These are phyloP conservation scores for Xylaria sp. DNA, from an alignment of 2,329 filamentous ascomycete species.

Conservation along the genomic window DNA sequence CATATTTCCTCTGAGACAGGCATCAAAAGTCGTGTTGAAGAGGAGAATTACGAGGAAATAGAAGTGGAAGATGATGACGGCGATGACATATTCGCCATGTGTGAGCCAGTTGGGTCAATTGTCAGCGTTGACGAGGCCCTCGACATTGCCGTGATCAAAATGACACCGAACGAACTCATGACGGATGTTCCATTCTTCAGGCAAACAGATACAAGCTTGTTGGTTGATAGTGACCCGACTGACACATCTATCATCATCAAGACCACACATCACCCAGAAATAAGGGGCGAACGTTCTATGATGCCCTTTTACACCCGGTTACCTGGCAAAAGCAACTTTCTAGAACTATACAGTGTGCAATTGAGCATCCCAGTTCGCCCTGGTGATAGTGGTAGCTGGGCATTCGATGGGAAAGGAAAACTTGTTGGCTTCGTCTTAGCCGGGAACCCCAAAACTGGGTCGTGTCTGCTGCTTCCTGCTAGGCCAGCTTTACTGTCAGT, in stretches of 20 bases:
- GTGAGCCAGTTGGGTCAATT: conserved; percentile 24
- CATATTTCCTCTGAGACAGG: conserved; percentile 20
- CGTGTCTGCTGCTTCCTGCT: conserved; percentile 30
- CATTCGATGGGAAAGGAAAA: conserved; percentile 10
- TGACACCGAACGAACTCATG: neutral
- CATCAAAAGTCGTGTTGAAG: conserved; percentile 11
- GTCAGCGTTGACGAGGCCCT: conserved; percentile 23
- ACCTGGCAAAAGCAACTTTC: conserved; percentile 23
- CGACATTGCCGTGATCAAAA: conserved; percentile 31
- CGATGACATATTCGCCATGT: neutral
- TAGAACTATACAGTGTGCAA: conserved; percentile 24
- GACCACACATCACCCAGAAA: conserved; percentile 24
- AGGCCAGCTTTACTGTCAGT: neutral
- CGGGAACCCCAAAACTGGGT: conserved; percentile 23
- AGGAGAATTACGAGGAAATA: neutral
- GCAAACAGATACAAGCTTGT: neutral
- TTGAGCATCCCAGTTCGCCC: conserved; percentile 14
- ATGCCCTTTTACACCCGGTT: conserved; percentile 27
- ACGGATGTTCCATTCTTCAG: too few species aligned
- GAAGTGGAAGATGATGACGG: neutral
- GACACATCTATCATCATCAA: conserved; percentile 18
- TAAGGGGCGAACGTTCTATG: conserved; percentile 25
- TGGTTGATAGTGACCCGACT: neutral
- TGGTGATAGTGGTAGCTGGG: conserved; percentile 35
- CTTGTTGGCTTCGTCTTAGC: conserved; percentile 30